phyloP scores from a whole-genome alignment of 2,329 filamentous ascomycete genomes.

The Aspergillus brasiliensis region DNA sequence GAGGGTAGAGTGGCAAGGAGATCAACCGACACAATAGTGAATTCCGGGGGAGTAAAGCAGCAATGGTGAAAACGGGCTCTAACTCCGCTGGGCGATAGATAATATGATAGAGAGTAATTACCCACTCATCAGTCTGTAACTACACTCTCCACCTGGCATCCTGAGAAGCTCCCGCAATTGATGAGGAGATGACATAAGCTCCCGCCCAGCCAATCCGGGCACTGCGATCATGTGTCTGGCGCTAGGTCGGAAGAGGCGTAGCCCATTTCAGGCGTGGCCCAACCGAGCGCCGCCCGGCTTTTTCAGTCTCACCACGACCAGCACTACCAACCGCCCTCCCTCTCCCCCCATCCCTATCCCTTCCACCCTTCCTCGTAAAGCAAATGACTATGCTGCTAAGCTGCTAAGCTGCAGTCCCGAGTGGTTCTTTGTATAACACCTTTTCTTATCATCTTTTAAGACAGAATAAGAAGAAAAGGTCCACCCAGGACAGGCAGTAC shows the following conservation, averaged over 20 bases:
- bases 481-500: slow-evolving; percentile 22
- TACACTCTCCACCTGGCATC: slow-evolving; percentile 34
- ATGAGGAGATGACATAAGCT: slow-evolving; percentile 31
- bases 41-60: neutral
- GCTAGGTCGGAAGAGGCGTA: slow-evolving; percentile 19
- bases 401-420: slow-evolving; percentile 33
- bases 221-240: slow-evolving; percentile 17
- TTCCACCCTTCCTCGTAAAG: slow-evolving; percentile 39
- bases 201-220: neutral
- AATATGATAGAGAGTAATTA: neutral
- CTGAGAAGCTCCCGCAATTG: slow-evolving; percentile 22
- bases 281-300: slow-evolving; percentile 25
- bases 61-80: neutral
- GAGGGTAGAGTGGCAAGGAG: neutral
- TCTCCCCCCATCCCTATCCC: slow-evolving; percentile 13
- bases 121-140: neutral
- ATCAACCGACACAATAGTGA: too few relatives aligned
- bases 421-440: slow-evolving; percentile 41
- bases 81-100: neutral
- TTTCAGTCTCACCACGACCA: slow-evolving; percentile 28
- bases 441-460: slow-evolving; percentile 32
- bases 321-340: slow-evolving; percentile 14
- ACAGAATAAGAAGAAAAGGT: slow-evolving; percentile 26
- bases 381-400: slow-evolving; percentile 41
- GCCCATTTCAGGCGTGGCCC: slow-evolving; percentile 10